Base-by-base conservation (phyloP, 352 stramenopile genomes). In the Pythium vanterpoolii region DNA sequence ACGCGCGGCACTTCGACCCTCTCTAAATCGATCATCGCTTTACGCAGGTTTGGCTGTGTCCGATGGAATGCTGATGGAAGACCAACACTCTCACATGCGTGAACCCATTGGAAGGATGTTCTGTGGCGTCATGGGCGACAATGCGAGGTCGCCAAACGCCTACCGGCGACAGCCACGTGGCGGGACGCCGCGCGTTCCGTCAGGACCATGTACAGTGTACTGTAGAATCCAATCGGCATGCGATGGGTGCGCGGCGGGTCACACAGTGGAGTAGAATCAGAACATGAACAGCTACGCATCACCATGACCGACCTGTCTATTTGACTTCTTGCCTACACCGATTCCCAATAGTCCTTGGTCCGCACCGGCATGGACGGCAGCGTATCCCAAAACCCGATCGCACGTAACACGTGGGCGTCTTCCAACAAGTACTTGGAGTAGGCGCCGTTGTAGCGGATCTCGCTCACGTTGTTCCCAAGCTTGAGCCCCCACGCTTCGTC, bases 361-460 rank as follows among this genome's bases (percentile, higher is more conserved):
- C 31, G 39, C 4, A 52, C 49, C 9, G 21, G 47, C 1, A 52
- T 36, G 14, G 56, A 49, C 16, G 30, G 46, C 56, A 55, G 34
- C 21, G 57, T 53, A 21, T 56, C 42, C 14, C 39, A 33, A 43
- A 68, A 68, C 8, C 60, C 60, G 40, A 68, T 68, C 36, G 40
- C 46, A 14, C 53, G 45, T 10, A 68, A 36, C 2, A 36, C 38
- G 18, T 54, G 21, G 5, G 34, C 23, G 47, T 68, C 45, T 13
- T 68, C 47, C 18, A 43, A 16, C 1, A 68, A 8, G 36, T 59
- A 63, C n/a, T 54, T 51, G 27, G 45, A 30, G 39, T 68, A 68
- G 5, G 60, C n/a, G 38, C 56, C 46, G n/a, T 33, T 16, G 55
- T 64, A 61, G 38, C 53, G 53, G 28, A 68, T 68, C 21, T 61